These are phyloP conservation scores for Pseudocercospora vitis DNA, from an alignment of 2,329 filamentous ascomycete species.

Conservation along the genomic window DNA sequence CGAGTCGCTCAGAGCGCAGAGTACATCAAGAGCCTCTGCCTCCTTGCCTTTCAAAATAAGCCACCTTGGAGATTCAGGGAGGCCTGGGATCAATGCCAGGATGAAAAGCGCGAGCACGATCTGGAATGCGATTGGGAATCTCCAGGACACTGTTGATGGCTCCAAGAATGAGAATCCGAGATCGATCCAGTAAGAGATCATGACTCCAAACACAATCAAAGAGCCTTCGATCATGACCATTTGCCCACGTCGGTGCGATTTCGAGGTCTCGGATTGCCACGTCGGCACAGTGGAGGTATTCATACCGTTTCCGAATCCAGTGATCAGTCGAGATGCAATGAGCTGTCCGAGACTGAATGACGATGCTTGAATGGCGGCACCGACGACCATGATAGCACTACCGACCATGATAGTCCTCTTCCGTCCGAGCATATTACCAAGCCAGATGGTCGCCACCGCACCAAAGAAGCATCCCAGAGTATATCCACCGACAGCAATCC, in stretches of 20 bases:
- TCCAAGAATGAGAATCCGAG: slow-evolving; percentile 44
- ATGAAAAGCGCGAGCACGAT: slow-evolving; percentile 57
- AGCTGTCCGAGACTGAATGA: slow-evolving; percentile 49
- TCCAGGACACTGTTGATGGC: slow-evolving; percentile 51
- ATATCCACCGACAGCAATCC: slow-evolving; percentile 17
- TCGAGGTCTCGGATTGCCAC: slow-evolving; percentile 62
- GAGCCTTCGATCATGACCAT: slow-evolving; percentile 96
- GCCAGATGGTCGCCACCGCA: slow-evolving; percentile 41
- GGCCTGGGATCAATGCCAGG: slow-evolving; percentile 47
- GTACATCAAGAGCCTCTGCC: slow-evolving; percentile 37
- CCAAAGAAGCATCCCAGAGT: slow-evolving; percentile 22
- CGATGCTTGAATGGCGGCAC: slow-evolving; percentile 59
- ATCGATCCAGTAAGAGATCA: slow-evolving; percentile 54
- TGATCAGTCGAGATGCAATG: slow-evolving; percentile 52
- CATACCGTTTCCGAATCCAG: slow-evolving; percentile 48
- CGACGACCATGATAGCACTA: slow-evolving; percentile 58
- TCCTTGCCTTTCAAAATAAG: slow-evolving; percentile 38
- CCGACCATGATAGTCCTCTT: slow-evolving; percentile 61
- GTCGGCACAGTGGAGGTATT: slow-evolving; percentile 45
- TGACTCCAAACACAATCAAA: slow-evolving; percentile 57
- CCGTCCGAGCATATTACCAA: slow-evolving; percentile 61
- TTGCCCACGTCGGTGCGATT: slow-evolving; percentile 88
- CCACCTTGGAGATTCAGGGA: slow-evolving; percentile 60
- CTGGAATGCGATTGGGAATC: slow-evolving; percentile 59
- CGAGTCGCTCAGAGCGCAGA: slow-evolving; percentile 40